Evolutionary conservation across 257 asterid genomes (phyloP), one percentile per base, ranked within the genome.

Genomic region (Capsicum baccatum): DNA sequence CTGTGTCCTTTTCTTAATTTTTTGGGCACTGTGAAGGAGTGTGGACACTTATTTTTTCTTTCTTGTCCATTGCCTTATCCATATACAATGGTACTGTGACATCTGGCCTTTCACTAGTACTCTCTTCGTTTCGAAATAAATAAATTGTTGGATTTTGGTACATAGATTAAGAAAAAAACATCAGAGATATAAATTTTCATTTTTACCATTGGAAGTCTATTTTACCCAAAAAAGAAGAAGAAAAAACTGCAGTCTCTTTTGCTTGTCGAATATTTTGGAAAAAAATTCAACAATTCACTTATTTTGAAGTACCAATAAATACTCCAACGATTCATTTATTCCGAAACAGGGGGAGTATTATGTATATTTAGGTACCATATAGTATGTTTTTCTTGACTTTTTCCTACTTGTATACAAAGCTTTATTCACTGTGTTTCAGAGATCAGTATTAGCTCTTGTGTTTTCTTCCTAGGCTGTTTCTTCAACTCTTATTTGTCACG

Each of bases 391-490:
- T 84, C 70, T 86, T 78, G 67, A 76, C 83, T 84, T 86, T 66
- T 84, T 67, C 90, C 80, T 89, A 1, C 89, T 85, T 87, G 60
- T 85, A 86, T 86, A 70, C 85, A 87, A 69, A 83, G 84, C 86
- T 73, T 85, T 83, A 83, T 87, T 89, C 84, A 21, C 84, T 83
- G 13, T 35, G 80, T 79, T 85, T 81, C 80, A 62, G 86, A 67
- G 56, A 48, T 9, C 67, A 86, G 59, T 80, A 79, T 81, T 78
- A 83, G 88, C 83, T 70, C 58, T 89, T 90, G 91, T 87, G 81
- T 83, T 90, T 87, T 89, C 83, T 86, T 44, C 59, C 84, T 89
- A 89, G 92, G 88, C 91, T 80, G 86, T 91, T 92, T 92, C 89
- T 79, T 88, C 81, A 54, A 76, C 63, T 21, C 48, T 59, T 71